These are phyloP conservation scores for Talaromyces verruculosus DNA, from an alignment of 2,329 filamentous ascomycete species.

Conservation along the genomic window DNA sequence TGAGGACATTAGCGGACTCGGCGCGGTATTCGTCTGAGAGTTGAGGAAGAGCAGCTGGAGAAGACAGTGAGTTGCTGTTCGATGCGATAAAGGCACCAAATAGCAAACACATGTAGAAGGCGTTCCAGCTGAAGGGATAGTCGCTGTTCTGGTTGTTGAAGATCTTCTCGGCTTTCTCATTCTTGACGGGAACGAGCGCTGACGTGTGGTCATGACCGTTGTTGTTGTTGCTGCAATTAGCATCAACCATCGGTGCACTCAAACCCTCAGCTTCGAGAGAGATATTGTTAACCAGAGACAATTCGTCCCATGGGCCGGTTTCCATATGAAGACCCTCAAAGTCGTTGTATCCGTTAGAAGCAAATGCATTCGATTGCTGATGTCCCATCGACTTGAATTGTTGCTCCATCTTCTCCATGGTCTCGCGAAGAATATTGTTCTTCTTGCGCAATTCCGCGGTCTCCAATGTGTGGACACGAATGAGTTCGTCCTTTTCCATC, in stretches of 20 bases:
- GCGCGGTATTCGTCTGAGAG: constrained; percentile 50
- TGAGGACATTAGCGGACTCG: constrained; percentile 50
- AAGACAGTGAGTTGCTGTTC: constrained; percentile 64
- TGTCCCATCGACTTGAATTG: constrained; percentile 32
- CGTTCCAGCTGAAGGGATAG: constrained; percentile 66
- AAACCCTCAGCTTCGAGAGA: constrained; percentile 44
- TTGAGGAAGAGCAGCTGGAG: constrained; percentile 54
- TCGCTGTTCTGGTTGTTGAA: constrained; percentile 56
- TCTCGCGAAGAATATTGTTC: constrained; percentile 75
- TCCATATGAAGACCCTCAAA: constrained; percentile 85
- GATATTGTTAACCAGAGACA: constrained; percentile 70
- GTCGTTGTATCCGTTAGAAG: constrained; percentile 67
- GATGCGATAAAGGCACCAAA: constrained; percentile 95
- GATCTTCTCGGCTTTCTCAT: constrained; percentile 40
- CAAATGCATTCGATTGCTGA: constrained; percentile 55
- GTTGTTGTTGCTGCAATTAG: constrained; percentile 23
- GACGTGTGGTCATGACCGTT: constrained; percentile 34
- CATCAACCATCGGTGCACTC: constrained; percentile 27
- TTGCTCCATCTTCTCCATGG: constrained; percentile 51
- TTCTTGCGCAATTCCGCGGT: constrained; percentile 90
- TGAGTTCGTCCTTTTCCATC: constrained; percentile 88
- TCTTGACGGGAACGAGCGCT: constrained; percentile 45
- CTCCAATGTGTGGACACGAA: constrained; percentile 84
- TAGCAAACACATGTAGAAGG: constrained; percentile 90
- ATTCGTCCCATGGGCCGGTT: constrained; percentile 73